Evolutionary conservation across 2,329 filamentous ascomycete species (phyloP).

Genomic region (Xylariaceae sp.): DNA sequence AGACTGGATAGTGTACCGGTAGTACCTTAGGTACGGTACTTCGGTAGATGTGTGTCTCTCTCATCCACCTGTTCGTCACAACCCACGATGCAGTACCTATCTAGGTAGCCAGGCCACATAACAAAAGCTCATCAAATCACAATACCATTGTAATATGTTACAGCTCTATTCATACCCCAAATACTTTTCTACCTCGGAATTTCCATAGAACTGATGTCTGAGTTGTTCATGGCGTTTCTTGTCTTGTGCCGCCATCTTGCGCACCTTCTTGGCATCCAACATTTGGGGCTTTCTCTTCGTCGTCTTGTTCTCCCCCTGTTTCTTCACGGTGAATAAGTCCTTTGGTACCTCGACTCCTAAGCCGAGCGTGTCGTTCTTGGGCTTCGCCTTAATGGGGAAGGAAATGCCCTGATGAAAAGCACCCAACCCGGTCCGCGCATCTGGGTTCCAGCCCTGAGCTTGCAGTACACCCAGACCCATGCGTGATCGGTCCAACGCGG

Average conservation of each 20-base stretch:
- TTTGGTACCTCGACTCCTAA: constrained; percentile 55
- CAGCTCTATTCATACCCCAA: constrained; percentile 43
- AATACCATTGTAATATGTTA: background rate
- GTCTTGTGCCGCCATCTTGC: constrained; percentile 57
- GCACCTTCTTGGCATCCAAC: constrained; percentile 67
- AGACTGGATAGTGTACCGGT: no score
- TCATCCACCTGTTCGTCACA: no score
- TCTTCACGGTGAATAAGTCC: constrained; percentile 37
- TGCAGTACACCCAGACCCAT: constrained; percentile 66
- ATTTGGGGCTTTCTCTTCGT: constrained; percentile 38
- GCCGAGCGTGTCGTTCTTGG: constrained; percentile 72
- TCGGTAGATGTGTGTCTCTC: no score
- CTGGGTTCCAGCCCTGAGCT: constrained; percentile 70
- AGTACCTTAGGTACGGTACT: no score
- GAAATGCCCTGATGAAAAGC: constrained; percentile 66
- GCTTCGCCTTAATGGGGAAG: constrained; percentile 66
- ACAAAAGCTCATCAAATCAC: constrained; percentile 6
- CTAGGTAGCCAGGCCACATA: background rate
- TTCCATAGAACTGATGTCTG: constrained; percentile 67
- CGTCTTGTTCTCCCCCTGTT: constrained; percentile 16
- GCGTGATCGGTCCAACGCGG: constrained; percentile 63
- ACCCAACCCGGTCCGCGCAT: constrained; percentile 68
- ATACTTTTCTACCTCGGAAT: constrained; percentile 72
- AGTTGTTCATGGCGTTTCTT: constrained; percentile 61
- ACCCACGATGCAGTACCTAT: background rate